These are phyloP conservation scores for Lachnellula hyalina DNA, from an alignment of 2,329 filamentous ascomycete species.

Conservation along the genomic window DNA sequence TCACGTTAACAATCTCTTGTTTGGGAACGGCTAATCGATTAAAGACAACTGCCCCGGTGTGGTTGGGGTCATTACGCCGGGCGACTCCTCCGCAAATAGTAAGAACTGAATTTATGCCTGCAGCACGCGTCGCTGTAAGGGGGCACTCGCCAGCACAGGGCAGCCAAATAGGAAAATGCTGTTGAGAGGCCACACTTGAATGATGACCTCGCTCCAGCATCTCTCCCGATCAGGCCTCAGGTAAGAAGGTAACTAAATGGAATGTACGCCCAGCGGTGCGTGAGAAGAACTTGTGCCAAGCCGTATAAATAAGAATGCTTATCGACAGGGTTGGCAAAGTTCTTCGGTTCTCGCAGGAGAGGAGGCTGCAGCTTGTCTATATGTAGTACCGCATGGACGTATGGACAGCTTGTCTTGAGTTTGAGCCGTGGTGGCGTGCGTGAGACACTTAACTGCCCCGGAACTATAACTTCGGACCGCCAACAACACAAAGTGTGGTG, in stretches of 20 bases:
- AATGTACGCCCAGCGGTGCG: too few species aligned
- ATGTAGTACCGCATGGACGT: neutral
- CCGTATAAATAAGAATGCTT: conserved; percentile 1
- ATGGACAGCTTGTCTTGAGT: neutral
- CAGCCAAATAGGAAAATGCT: neutral
- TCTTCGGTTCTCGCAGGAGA: neutral
- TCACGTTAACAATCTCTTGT: conserved; percentile 7
- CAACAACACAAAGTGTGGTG: too few species aligned
- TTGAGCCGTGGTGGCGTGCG: too few species aligned
- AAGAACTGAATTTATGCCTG: neutral
- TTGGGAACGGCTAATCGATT: neutral
- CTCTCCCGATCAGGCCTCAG: neutral
- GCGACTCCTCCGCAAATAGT: conserved; percentile 2
- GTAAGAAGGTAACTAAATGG: neutral
- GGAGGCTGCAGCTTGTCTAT: neutral
- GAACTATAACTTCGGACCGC: too few species aligned
- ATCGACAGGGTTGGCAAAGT: conserved; percentile 9
- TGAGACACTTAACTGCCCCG: too few species aligned
- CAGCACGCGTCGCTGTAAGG: neutral
- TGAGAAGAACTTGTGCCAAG: too few species aligned
- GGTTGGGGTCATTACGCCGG: neutral
- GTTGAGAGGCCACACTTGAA: neutral
- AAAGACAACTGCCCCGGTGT: neutral
- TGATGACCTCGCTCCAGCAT: too few species aligned
- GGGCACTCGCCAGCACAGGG: neutral